A percentile compares a stretch with the other conserved stretches of the same genome.
phyloP scores from a whole-genome alignment of 306 rosid species.

The Pyrus pyrifolia region DNA sequence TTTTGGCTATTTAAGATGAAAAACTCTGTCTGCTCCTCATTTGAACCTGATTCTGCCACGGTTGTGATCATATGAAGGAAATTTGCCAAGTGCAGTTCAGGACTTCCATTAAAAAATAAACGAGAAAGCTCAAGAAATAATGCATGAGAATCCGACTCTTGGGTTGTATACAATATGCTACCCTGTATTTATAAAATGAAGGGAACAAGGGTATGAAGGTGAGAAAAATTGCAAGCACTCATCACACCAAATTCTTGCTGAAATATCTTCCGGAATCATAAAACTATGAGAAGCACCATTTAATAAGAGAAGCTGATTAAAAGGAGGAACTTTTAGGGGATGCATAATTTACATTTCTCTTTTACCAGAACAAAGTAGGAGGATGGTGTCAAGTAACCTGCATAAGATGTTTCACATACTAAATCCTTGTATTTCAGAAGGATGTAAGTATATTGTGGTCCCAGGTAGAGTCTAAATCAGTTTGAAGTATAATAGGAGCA shows the following conservation, averaged over 20 bases:
- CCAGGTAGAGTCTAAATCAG: neutral
- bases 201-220: neutral
- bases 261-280: neutral
- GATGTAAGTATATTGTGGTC: neutral
- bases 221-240: neutral
- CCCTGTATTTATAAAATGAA: constrained; percentile 38
- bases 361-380: neutral
- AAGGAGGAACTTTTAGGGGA: neutral
- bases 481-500: neutral
- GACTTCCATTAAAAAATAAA: constrained; percentile 52
- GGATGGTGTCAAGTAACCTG: neutral
- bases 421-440: neutral
- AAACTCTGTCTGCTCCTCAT: constrained; percentile 57
- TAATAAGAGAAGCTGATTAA: neutral
- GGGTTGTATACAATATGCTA: constrained; percentile 44
- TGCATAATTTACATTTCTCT: neutral
- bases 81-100: constrained; percentile 66
- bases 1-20: constrained; percentile 67
- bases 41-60: constrained; percentile 65
- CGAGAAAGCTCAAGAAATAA: constrained; percentile 79
- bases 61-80: constrained; percentile 81
- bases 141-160: constrained; percentile 61
- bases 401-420: neutral
- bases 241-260: neutral
- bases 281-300: neutral